Evolutionary conservation across 1,284 basidiomycete species (phyloP).

Genomic region (Puccinia hordei): DNA sequence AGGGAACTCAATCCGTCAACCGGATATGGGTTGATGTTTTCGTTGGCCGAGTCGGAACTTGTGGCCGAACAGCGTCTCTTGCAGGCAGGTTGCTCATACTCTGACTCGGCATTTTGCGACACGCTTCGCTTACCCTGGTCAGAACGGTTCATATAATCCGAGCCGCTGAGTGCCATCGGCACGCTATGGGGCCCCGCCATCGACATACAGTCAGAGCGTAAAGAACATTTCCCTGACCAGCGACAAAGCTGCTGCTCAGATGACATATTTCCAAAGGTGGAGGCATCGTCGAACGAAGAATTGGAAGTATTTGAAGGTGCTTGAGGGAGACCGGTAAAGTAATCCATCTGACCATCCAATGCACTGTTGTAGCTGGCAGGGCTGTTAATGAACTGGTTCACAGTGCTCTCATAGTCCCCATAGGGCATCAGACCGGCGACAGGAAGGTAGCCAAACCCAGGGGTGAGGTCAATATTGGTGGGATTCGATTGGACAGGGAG

Average conservation of each 20-base stretch:
- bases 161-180: background rate
- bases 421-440: background rate
- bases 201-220: too few relatives aligned
- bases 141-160: background rate
- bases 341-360: background rate
- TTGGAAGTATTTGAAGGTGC: background rate
- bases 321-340: background rate
- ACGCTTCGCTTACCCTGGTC: background rate
- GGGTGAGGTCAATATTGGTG: conserved; percentile 3
- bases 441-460: background rate
- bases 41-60: background rate
- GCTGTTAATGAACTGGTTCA: background rate
- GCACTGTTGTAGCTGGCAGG: background rate
- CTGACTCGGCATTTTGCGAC: background rate
- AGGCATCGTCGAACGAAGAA: background rate
- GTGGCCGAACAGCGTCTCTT: conserved; percentile 8
- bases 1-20: background rate
- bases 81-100: background rate
- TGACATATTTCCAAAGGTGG: conserved; percentile 2
- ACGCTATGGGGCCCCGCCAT: background rate
- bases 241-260: background rate
- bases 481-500: background rate
- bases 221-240: background rate
- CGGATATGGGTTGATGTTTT: conserved; percentile 1
- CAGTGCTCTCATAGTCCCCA: background rate